Evolutionary conservation across 2,329 filamentous ascomycete genomes (phyloP), one percentile per base, ranked within the genome.

Genomic region (Periglandula ipomoeae): DNA sequence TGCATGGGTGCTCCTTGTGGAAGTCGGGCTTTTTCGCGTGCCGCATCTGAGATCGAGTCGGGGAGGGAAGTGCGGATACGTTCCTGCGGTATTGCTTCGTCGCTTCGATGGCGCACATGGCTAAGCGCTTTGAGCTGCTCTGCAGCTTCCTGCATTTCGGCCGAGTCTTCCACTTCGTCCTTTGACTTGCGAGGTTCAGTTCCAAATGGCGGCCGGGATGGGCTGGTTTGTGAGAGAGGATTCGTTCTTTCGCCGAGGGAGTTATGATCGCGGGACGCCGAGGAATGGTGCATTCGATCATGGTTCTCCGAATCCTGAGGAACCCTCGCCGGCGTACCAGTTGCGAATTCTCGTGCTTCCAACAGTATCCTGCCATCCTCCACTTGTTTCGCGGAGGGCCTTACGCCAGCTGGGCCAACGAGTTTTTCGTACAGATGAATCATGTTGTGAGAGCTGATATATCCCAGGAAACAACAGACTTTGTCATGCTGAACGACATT

Each of bases 371-470:
- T 73, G 1, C 77, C 75, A 53, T 81, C 76, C 52, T 82, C 78
- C 6, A 76, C 65, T 51, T 79, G 74, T 55, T 74, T 78, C 6
- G 71, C 66, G 8, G 72, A 72, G 3, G 72, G 69, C 40, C 69
- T 66, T 40, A 65, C 64, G 4, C 70, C 63, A 9, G 71, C 66
- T 9, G 65, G 61, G 6, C 72, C 73, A 50, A 84, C 70, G 5
- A 84, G 65, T 32, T 73, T 72, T 50, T 82, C 73, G 58, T 84
- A 84, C 8, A 84, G 70, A 47, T 79, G 76, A 8, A 79, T 77
- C 75, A 84, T 79, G 62, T 84, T 84, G 57, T 82, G 79, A 1
- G 81, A 84, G 55, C 75, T 82, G 55, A 84, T 77, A 55, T 81
- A 80, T 27, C 81, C 81, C 41, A 84, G 59, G 52, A 81, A 83